Conservation (phyloP, 805 yeast genomes). For the Myxozyma monticola region DNA sequence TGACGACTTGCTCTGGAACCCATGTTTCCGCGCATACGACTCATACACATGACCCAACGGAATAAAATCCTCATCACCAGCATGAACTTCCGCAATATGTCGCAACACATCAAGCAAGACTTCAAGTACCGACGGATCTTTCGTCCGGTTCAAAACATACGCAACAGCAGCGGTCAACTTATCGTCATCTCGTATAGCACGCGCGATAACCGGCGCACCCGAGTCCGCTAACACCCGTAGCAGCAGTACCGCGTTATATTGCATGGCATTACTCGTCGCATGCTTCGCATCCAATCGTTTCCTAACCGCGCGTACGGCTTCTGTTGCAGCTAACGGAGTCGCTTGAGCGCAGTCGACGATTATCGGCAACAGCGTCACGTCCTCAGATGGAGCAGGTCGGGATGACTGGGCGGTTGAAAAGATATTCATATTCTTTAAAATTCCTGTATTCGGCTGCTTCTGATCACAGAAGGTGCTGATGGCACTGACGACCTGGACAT, state of each 20-base stretch:
- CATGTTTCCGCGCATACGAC: background rate
- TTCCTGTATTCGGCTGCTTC: background rate
- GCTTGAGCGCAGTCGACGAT: conserved; percentile 28
- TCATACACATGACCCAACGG: conserved; percentile 1
- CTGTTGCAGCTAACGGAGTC: conserved; percentile 24
- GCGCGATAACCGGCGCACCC: conserved; percentile 13
- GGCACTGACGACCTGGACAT: conserved; percentile 11
- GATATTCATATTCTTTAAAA: conserved; percentile 1
- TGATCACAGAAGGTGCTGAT: conserved; percentile 24
- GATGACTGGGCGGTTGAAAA: conserved; percentile 1
- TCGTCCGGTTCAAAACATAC: conserved; percentile 1
- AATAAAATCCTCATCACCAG: background rate
- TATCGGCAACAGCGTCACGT: conserved; percentile 20
- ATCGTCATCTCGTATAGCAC: conserved; percentile 10
- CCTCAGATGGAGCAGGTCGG: conserved; percentile 5
- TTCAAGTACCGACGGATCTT: conserved; percentile 16
- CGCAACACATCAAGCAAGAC: conserved; percentile 4
- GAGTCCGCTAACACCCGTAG: conserved; percentile 22
- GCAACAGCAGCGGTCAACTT: conserved; percentile 12
- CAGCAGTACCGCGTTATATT: conserved; percentile 22
- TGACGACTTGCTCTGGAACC: too few relatives aligned
- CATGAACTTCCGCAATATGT: background rate
- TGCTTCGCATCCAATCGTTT: conserved; percentile 22
- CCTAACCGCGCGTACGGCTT: conserved; percentile 18
- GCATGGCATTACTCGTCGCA: conserved; percentile 1